Percentiles rank a stretch among this genome's conserved stretches.
Evolutionary conservation across 129 eudicot genomes (phyloP).

Genomic region (Flaveria ramosissima): DNA sequence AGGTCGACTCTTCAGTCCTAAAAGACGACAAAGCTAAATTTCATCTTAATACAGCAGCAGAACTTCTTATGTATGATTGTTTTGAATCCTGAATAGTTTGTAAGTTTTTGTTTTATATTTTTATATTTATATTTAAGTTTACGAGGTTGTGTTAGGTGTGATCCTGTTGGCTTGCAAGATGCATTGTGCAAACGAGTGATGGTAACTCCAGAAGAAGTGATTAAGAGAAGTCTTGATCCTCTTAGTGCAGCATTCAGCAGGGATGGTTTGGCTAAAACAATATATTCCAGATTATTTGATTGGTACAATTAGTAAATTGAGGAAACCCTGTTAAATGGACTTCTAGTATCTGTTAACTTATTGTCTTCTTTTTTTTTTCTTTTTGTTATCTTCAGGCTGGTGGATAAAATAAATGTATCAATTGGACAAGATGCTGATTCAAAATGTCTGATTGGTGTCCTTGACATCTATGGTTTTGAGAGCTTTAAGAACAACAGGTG

Average conservation of each 20-base stretch:
- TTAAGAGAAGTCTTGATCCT: constrained; percentile 93
- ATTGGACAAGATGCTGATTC: constrained; percentile 90
- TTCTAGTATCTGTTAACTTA: background rate
- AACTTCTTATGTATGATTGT: constrained; percentile 77
- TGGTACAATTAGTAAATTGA: constrained; percentile 50
- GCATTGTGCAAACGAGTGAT: constrained; percentile 92
- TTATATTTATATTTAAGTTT: constrained; percentile 14
- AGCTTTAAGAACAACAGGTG: constrained; percentile 96
- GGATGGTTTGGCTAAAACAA: constrained; percentile 96
- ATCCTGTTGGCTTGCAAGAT: constrained; percentile 81
- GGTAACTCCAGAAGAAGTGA: constrained; percentile 99
- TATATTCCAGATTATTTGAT: constrained; percentile 87
- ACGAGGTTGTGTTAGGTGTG: constrained; percentile 62
- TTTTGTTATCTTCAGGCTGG: constrained; percentile 64
- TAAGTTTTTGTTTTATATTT: background rate
- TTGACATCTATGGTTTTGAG: constrained; percentile 97
- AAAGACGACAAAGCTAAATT: constrained; percentile 87
- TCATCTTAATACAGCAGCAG: constrained; percentile 84
- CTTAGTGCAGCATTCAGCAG: constrained; percentile 82
- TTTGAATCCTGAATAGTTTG: constrained; percentile 16
- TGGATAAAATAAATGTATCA: constrained; percentile 80
- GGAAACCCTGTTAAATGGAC: background rate
- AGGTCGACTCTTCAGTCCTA: constrained; percentile 77
- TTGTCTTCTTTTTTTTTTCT: background rate
- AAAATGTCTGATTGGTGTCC: constrained; percentile 88